phyloP scores from a whole-genome alignment of 208 protist species.

The Acanthamoeba triangularis region DNA sequence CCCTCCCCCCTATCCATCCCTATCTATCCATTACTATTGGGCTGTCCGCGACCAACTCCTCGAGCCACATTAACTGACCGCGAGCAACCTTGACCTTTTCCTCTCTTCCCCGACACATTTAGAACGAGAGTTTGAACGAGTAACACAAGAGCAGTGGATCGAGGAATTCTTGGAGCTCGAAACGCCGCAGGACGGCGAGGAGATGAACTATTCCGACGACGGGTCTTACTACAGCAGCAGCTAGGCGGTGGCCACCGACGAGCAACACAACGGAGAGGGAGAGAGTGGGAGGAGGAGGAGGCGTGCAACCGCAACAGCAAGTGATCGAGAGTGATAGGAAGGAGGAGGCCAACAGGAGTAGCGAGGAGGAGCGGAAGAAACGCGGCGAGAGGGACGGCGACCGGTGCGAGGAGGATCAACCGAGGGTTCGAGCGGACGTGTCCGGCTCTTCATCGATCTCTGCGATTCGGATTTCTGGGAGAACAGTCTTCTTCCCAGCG shows the following conservation, averaged over 20 bases:
- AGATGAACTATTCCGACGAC: not conserved
- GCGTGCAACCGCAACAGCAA: not conserved
- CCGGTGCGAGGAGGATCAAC: not conserved
- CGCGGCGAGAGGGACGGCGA: not conserved
- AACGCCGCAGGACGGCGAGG: not conserved
- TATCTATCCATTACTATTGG: not conserved
- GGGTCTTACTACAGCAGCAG: not conserved
- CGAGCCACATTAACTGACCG: not conserved
- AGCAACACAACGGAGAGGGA: not conserved
- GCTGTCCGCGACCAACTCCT: not conserved
- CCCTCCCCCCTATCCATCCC: not conserved
- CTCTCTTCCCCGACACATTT: not conserved
- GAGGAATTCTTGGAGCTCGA: not conserved
- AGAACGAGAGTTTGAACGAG: conserved; percentile 11
- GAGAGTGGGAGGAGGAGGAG: not conserved
- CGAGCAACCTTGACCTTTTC: not conserved
- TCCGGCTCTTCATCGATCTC: too few relatives aligned
- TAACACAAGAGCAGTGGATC: conserved; percentile 19
- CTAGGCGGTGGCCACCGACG: not conserved
- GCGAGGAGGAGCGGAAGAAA: not conserved
- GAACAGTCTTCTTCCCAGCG: too few relatives aligned
- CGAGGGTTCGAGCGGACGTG: not conserved
- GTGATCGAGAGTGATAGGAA: not conserved
- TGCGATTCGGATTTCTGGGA: too few relatives aligned
- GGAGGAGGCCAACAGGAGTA: not conserved